Evolutionary conservation across 768 basidiomycete species (phyloP).

Genomic region (Botryobasidium botryosum): DNA sequence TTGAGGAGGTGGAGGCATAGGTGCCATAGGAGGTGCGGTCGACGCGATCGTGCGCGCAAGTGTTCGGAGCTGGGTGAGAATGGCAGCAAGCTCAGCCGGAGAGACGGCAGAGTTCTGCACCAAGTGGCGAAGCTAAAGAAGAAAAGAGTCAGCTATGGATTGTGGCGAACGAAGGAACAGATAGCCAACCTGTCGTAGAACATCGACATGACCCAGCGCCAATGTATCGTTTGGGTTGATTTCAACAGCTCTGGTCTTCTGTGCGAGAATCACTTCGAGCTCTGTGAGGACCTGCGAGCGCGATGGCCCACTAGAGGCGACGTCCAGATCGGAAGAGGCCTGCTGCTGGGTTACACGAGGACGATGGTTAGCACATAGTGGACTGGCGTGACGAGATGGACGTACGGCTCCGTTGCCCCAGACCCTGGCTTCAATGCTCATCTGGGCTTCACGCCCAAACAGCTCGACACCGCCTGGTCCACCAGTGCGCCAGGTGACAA

Average conservation of each 20-base stretch:
- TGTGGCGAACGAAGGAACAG: background rate
- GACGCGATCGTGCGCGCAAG: slow-evolving; percentile 11
- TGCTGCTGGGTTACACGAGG: no score
- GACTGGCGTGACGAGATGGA: background rate
- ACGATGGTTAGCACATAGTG: no score
- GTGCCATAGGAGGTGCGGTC: slow-evolving; percentile 23
- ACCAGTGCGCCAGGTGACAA: slow-evolving; percentile 85
- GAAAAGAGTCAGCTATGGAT: background rate
- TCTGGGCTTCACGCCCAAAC: slow-evolving; percentile 66
- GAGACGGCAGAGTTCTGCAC: slow-evolving; percentile 64
- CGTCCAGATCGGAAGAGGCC: no score
- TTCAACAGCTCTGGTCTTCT: slow-evolving; percentile 61
- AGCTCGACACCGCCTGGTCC: slow-evolving; percentile 66
- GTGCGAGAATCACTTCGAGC: slow-evolving; percentile 62
- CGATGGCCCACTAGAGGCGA: slow-evolving; percentile 24
- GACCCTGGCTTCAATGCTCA: slow-evolving; percentile 67
- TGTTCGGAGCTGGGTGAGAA: slow-evolving; percentile 48
- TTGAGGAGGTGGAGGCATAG: slow-evolving; percentile 15
- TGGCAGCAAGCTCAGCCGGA: slow-evolving; percentile 61
- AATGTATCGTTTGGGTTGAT: slow-evolving; percentile 53
- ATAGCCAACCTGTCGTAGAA: slow-evolving; percentile 59
- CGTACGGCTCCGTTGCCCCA: no score
- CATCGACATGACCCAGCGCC: slow-evolving; percentile 53
- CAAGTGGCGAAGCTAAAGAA: slow-evolving; percentile 41
- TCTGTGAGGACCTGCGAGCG: slow-evolving; percentile 70